Conservation (phyloP, 1,284 basidiomycete genomes). For the Ceratobasidium sp. region DNA sequence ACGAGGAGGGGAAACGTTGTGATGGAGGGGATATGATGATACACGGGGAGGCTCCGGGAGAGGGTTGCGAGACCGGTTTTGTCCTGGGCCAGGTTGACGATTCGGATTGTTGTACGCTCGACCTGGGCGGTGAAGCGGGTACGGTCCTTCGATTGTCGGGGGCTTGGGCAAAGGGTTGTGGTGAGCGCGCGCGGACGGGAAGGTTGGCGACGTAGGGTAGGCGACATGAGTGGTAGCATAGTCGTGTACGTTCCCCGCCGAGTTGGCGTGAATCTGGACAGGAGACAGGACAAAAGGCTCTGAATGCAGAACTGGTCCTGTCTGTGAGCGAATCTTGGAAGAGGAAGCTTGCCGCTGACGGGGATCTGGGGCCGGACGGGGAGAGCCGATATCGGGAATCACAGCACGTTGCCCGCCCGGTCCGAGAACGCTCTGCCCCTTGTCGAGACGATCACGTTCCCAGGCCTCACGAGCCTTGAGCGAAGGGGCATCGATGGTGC, state of each 20-base stretch:
- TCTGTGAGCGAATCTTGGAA: constrained; percentile 12
- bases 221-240: constrained; percentile 7
- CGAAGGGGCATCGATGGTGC: constrained; percentile 43
- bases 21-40: constrained; percentile 34
- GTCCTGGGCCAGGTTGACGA: background rate
- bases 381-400: constrained; percentile 16
- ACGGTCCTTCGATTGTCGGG: constrained; percentile 19
- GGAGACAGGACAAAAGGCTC: constrained; percentile 10
- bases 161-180: constrained; percentile 34
- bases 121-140: constrained; percentile 21
- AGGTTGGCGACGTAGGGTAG: constrained; percentile 9
- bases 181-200: constrained; percentile 10
- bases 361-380: constrained; percentile 26
- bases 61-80: constrained; percentile 25
- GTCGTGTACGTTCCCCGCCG: constrained; percentile 8
- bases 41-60: constrained; percentile 37
- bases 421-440: constrained; percentile 38
- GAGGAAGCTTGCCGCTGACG: constrained; percentile 17
- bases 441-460: constrained; percentile 40
- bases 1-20: constrained; percentile 38
- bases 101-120: constrained; percentile 20
- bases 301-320: background rate
- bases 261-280: constrained; percentile 1
- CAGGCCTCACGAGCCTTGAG: constrained; percentile 43
- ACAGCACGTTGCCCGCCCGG: constrained; percentile 32